Percentiles rank a stretch among this genome's conserved stretches.
These are phyloP conservation scores for Escallonia rubra DNA, from an alignment of 129 eudicot species.

Conservation along the genomic window DNA sequence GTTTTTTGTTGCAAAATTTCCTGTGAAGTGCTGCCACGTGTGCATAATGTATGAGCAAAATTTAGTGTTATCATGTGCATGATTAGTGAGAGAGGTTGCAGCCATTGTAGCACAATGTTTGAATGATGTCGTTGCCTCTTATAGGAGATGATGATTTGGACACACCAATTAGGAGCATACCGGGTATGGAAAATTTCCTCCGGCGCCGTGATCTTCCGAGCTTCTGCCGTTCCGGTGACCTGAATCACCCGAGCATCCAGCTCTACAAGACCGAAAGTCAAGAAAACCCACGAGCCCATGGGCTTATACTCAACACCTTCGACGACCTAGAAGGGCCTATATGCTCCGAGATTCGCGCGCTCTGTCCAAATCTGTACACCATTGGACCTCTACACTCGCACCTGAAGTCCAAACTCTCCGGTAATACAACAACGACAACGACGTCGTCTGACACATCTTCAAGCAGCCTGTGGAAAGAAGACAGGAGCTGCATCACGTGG, in stretches of 20 bases:
- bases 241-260: conserved; percentile 7
- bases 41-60: too few relatives aligned
- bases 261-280: conserved; percentile 14
- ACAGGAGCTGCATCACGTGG: conserved; percentile 15
- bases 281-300: conserved; percentile 21
- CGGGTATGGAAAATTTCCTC: conserved; percentile 33
- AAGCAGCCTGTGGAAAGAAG: conserved; percentile 14
- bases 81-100: too few relatives aligned
- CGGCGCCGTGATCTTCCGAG: conserved; percentile 35
- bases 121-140: not conserved
- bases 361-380: conserved; percentile 23
- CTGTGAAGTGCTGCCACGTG: too few relatives aligned
- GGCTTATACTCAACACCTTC: conserved; percentile 46
- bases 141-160: conserved; percentile 18
- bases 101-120: too few relatives aligned
- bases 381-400: conserved; percentile 48
- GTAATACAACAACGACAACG: conserved; percentile 13
- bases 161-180: conserved; percentile 15
- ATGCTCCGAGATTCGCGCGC: conserved; percentile 15
- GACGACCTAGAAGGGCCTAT: conserved; percentile 41
- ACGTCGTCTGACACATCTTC: not conserved
- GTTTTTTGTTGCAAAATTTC: too few relatives aligned
- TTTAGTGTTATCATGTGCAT: too few relatives aligned
- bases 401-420: conserved; percentile 18
- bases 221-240: conserved; percentile 17